A percentile compares a stretch with the other conserved stretches of the same genome.
Evolutionary conservation across 1,139 yeast genomes (phyloP).

Genomic region (Zhuliangozyma parablackwelliae): DNA sequence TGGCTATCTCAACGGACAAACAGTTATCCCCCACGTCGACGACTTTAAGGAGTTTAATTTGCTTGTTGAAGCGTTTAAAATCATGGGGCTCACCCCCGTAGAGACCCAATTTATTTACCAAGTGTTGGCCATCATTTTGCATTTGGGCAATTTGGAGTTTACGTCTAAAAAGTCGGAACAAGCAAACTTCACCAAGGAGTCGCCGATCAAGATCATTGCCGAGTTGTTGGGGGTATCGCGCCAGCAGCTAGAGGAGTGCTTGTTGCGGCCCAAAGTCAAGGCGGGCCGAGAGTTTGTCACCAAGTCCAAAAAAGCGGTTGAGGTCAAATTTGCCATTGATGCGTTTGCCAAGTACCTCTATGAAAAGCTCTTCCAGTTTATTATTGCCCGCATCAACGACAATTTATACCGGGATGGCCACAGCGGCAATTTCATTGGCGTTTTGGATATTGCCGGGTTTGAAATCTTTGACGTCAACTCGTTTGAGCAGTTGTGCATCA

Average conservation of each 20-base stretch:
- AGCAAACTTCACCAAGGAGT: constrained; percentile 58
- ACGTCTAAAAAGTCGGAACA: constrained; percentile 72
- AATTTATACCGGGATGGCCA: constrained; percentile 40
- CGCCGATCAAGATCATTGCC: constrained; percentile 55
- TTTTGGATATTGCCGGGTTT: constrained; percentile 95
- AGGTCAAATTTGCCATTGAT: constrained; percentile 77
- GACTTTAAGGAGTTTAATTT: constrained; percentile 65
- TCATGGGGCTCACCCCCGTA: constrained; percentile 61
- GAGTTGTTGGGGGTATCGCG: constrained; percentile 62
- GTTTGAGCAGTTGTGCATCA: constrained; percentile 94
- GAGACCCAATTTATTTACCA: constrained; percentile 62
- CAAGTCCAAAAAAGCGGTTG: constrained; percentile 75
- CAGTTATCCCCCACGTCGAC: constrained; percentile 64
- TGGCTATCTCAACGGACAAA: constrained; percentile 57
- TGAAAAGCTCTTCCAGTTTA: constrained; percentile 74
- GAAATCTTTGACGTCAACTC: constrained; percentile 90
- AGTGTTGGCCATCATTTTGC: constrained; percentile 72
- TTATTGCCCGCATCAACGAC: constrained; percentile 75
- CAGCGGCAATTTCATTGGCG: constrained; percentile 70
- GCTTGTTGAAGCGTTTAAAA: constrained; percentile 61
- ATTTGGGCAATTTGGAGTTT: constrained; percentile 80
- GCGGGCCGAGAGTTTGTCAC: constrained; percentile 88
- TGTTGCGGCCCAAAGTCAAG: constrained; percentile 78
- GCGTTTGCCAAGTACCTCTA: constrained; percentile 86
- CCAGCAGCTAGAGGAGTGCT: constrained; percentile 48